phyloP scores from a whole-genome alignment of 306 rosid species.

The Acacia confusa region DNA sequence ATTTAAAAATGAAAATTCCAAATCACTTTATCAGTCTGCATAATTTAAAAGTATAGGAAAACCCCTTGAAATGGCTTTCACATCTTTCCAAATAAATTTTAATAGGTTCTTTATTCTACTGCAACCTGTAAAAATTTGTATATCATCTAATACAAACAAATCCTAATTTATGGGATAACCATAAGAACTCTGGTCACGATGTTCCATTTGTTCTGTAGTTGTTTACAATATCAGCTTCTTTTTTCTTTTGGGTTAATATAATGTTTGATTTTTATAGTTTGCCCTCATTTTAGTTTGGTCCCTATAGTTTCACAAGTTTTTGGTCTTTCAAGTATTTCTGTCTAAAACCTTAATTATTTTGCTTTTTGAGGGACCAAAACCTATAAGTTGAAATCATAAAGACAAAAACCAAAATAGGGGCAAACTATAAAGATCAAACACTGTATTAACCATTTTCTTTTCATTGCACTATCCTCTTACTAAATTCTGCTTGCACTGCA shows the following conservation, averaged over 20 bases:
- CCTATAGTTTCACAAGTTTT: too few relatives aligned
- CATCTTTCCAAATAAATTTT: background rate
- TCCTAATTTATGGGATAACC: background rate
- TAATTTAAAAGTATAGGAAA: background rate
- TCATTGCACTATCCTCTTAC: background rate
- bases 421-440: too few relatives aligned
- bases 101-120: background rate
- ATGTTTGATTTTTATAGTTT: too few relatives aligned
- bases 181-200: background rate
- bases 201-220: background rate
- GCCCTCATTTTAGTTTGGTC: too few relatives aligned
- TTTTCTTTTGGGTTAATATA: too few relatives aligned
- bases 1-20: background rate
- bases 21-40: background rate
- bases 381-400: too few relatives aligned
- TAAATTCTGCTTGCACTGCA: slow-evolving; percentile 43
- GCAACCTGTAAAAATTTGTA: background rate
- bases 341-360: too few relatives aligned
- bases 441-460: background rate
- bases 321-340: too few relatives aligned
- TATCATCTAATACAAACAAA: background rate
- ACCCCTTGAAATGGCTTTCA: background rate
- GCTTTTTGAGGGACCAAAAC: too few relatives aligned
- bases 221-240: background rate
- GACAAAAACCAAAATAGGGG: too few relatives aligned